phyloP scores from a whole-genome alignment of 2,329 filamentous ascomycete species.

The Cladophialophora exuberans region DNA sequence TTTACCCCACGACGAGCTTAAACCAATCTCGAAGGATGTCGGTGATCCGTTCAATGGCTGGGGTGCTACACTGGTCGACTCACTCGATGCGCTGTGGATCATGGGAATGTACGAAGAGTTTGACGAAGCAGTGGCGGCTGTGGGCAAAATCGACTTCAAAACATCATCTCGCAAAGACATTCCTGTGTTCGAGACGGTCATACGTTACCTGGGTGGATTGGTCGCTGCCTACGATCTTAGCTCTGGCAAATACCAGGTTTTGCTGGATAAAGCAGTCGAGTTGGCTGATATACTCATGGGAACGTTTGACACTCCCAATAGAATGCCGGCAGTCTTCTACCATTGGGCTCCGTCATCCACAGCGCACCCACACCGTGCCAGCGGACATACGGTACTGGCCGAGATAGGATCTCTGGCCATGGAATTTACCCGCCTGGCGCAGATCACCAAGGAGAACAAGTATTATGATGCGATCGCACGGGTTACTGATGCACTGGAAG shows the following conservation, averaged over 20 bases:
- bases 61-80: constrained; percentile 85
- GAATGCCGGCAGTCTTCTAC: constrained; percentile 85
- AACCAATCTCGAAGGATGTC: constrained; percentile 67
- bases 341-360: constrained; percentile 71
- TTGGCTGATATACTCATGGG: constrained; percentile 80
- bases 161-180: constrained; percentile 69
- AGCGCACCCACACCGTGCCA: constrained; percentile 60
- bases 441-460: constrained; percentile 77
- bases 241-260: constrained; percentile 64
- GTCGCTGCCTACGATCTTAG: constrained; percentile 86
- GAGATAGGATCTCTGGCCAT: constrained; percentile 80
- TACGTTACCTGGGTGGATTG: constrained; percentile 86
- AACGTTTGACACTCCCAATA: constrained; percentile 88
- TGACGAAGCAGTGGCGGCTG: constrained; percentile 71
- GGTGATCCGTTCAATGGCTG: constrained; percentile 88
- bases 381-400: constrained; percentile 59
- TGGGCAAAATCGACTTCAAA: constrained; percentile 81
- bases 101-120: constrained; percentile 81
- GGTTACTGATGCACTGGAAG: constrained; percentile 78
- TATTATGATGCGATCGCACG: constrained; percentile 91
- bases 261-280: constrained; percentile 78
- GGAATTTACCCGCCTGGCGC: constrained; percentile 87
- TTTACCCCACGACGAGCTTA: constrained; percentile 85
- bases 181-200: constrained; percentile 90
- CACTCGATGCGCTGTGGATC: constrained; percentile 83